Evolutionary conservation across 495 filamentous ascomycete genomes (phyloP).

Genomic region (Daldinia decipiens): DNA sequence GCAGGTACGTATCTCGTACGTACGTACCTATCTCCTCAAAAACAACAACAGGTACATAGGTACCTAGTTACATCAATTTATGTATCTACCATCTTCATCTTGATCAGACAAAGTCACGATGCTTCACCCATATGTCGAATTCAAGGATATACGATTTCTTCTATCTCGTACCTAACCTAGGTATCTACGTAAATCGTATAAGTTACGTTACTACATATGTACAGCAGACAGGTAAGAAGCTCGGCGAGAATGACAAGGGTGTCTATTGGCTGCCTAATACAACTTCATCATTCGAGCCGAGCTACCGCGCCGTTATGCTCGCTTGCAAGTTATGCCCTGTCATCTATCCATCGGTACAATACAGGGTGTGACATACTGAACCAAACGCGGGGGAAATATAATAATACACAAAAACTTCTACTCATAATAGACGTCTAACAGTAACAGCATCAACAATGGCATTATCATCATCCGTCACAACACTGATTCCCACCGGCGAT

Average conservation of each 20-base stretch:
- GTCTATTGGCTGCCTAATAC: constrained; percentile 12
- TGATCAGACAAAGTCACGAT: background rate
- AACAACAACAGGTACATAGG: no score
- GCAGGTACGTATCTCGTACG: background rate
- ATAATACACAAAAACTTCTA: background rate
- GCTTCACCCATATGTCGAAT: background rate
- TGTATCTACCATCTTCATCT: background rate
- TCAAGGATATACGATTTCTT: background rate
- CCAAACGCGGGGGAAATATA: background rate
- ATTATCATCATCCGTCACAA: constrained; percentile 20
- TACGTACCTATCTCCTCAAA: background rate
- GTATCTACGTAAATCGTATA: background rate
- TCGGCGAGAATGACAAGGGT: background rate
- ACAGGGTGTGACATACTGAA: background rate
- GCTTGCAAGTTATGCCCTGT: background rate
- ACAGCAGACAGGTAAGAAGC: background rate
- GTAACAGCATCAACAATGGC: constrained; percentile 10
- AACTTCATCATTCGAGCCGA: constrained; percentile 6
- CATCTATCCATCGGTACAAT: background rate
- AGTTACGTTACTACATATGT: constrained; percentile 8
- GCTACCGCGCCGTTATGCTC: background rate
- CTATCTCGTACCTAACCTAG: background rate
- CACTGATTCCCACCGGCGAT: constrained; percentile 28
- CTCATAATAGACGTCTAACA: background rate
- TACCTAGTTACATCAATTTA: no score